Evolutionary conservation across 352 stramenopile genomes (phyloP).

Genomic region (Pythium scleroteichum): DNA sequence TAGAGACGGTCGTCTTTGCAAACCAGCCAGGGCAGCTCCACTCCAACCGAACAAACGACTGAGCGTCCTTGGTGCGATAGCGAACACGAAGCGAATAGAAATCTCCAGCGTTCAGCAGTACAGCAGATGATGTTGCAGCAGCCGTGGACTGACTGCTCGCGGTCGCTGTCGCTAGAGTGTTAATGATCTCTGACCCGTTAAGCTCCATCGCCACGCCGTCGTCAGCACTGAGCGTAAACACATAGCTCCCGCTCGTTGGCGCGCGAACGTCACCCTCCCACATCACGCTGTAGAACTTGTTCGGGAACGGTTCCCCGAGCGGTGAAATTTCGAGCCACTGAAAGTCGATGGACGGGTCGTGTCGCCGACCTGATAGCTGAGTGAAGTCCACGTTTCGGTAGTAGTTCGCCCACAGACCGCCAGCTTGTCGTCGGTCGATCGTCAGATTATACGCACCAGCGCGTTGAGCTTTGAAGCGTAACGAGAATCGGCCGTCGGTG

Average conservation of each 20-base stretch:
- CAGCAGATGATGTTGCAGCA: conserved; percentile 4
- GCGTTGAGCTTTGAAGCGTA: conserved; percentile 77
- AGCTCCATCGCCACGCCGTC: conserved; percentile 78
- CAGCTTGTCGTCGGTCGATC: conserved; percentile 72
- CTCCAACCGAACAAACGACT: conserved; percentile 81
- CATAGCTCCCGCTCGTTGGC: conserved; percentile 56
- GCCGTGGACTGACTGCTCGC: conserved; percentile 15
- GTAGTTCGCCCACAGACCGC: conserved; percentile 92
- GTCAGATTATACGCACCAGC: conserved; percentile 83
- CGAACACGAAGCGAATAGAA: conserved; percentile 87
- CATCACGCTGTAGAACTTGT: conserved; percentile 73
- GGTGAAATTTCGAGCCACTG: conserved; percentile 77
- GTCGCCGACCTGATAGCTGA: conserved; percentile 44
- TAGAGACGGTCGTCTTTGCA: conserved; percentile 26
- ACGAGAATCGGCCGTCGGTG: conserved; percentile 85
- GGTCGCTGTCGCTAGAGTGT: conserved; percentile 38
- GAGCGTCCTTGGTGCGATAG: conserved; percentile 80
- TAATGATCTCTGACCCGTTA: conserved; percentile 63
- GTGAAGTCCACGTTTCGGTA: conserved; percentile 90
- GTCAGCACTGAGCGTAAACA: conserved; percentile 82
- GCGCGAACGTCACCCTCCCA: conserved; percentile 67
- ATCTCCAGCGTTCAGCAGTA: conserved; percentile 28
- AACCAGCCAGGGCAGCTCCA: conserved; percentile 65
- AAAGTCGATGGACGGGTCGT: conserved; percentile 87
- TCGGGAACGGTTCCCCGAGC: conserved; percentile 64